Evolutionary conservation across 306 rosid genomes (phyloP).

Genomic region (Cucurbita moschata): DNA sequence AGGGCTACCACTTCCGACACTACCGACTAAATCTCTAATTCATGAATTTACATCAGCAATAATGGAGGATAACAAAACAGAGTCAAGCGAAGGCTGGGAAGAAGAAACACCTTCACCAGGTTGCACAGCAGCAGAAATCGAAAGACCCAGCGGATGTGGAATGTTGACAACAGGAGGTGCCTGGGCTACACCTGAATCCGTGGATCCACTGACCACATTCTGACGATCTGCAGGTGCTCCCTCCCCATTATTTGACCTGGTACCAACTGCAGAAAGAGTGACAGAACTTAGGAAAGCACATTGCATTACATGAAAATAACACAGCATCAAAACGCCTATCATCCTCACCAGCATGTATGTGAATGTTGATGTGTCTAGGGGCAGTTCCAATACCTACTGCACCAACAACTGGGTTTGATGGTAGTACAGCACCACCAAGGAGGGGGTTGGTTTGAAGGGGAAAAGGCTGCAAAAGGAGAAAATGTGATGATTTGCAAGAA

Average conservation of each 20-base stretch:
- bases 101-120: slow-evolving; percentile 42
- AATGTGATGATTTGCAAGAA: background rate
- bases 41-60: slow-evolving; percentile 42
- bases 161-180: slow-evolving; percentile 25
- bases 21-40: slow-evolving; percentile 36
- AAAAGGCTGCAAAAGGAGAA: slow-evolving; percentile 47
- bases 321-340: background rate
- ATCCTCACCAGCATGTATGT: slow-evolving; percentile 83
- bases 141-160: slow-evolving; percentile 29
- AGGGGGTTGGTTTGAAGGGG: slow-evolving; percentile 78
- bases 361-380: slow-evolving; percentile 86
- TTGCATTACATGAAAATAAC: background rate
- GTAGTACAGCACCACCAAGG: slow-evolving; percentile 51
- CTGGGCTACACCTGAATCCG: slow-evolving; percentile 40
- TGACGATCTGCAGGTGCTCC: slow-evolving; percentile 42
- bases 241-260: slow-evolving; percentile 64
- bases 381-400: slow-evolving; percentile 68
- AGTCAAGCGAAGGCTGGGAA: slow-evolving; percentile 38
- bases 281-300: slow-evolving; percentile 4
- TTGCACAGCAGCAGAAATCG: slow-evolving; percentile 23
- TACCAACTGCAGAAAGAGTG: slow-evolving; percentile 47
- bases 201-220: slow-evolving; percentile 32
- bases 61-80: slow-evolving; percentile 44
- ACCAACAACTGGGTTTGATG: slow-evolving; percentile 53
- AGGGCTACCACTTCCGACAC: slow-evolving; percentile 31